Evolutionary conservation across 1,284 basidiomycete species (phyloP), one percentile per base, ranked within the genome.

Genomic region (Austropuccinia psidii): DNA sequence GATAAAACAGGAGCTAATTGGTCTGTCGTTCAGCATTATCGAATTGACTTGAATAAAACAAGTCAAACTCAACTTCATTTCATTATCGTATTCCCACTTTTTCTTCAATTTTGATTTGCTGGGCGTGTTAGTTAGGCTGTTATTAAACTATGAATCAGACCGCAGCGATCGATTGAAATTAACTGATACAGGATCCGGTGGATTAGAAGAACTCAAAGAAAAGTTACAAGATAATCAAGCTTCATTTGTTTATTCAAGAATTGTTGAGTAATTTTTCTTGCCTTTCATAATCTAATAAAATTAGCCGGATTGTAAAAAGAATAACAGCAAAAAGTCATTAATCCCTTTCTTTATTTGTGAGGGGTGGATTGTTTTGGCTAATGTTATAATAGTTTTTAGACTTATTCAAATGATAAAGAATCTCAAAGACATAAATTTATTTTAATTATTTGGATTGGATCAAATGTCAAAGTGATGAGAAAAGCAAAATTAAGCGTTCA

Each of bases 401-500:
- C 57, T 87, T 85, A 81, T 86, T 92, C 76, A 89, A 65, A 64
- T 24, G 70, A 73, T 58, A 65, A 73, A 43, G 60, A 73, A 64
- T 73, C 70, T 24, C 70, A 73, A 49, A n/a, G 70, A 33, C 70
- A 93, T 84, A 94, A 93, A 84, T 94, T 94, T 82, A 86, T 91
- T 77, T 85, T 94, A 78, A 85, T 94, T 81, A 87, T 88, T 74
- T 94, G 92, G 91, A 93, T 94, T 81, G 92, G 92, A 49, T 84
- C 86, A 45, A 82, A 84, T 54, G 91, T 90, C 82, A 91, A 90
- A 83, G 84, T 93, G 76, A 93, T 94, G 92, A 86, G 92, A 76
- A 89, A 88, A 82, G 92, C 88, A 4, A 77, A 93, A 90, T 88
- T 93, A 78, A 93, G 91, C 72, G 91, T 94, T 4, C 91, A 94